Percentiles rank a stretch among this genome's conserved stretches.
Evolutionary conservation across 805 yeast genomes (phyloP).

Genomic region (Candida maris): DNA sequence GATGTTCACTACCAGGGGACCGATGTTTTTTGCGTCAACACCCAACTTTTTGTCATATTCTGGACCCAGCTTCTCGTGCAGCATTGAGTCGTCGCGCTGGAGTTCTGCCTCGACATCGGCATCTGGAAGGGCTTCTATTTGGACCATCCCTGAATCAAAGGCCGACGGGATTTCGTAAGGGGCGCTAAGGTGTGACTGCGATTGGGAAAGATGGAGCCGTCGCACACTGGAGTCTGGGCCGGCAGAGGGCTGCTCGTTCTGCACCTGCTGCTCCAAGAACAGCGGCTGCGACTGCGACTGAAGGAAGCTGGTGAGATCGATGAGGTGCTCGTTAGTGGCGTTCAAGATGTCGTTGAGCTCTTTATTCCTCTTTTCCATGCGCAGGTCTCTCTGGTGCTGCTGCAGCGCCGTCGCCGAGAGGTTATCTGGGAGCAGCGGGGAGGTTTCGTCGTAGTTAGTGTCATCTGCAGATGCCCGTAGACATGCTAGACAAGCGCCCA

Average conservation of each 20-base stretch:
- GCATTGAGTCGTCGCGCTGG: constrained; percentile 9
- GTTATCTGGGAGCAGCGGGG: constrained; percentile 25
- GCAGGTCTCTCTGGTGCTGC: constrained; percentile 24
- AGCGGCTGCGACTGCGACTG: constrained; percentile 16
- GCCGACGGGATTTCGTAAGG: constrained; percentile 8
- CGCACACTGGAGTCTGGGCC: too few relatives aligned
- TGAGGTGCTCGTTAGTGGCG: constrained; percentile 32
- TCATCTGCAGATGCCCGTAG: constrained; percentile 19
- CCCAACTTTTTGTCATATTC: constrained; percentile 6
- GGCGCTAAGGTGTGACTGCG: constrained; percentile 7
- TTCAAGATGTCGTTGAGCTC: constrained; percentile 31
- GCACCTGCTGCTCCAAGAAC: constrained; percentile 3
- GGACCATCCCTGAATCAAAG: constrained; percentile 12
- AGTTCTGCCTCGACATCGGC: constrained; percentile 8
- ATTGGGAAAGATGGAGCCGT: constrained; percentile 12
- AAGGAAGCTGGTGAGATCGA: constrained; percentile 26
- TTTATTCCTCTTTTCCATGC: constrained; percentile 28
- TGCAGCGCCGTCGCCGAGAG: constrained; percentile 16
- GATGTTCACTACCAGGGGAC: constrained; percentile 14
- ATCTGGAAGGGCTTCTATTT: constrained; percentile 15
- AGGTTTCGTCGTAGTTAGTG: constrained; percentile 26
- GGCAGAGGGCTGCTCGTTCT: too few relatives aligned
- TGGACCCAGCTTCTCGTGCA: constrained; percentile 8
- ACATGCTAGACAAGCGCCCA: constrained; percentile 36
- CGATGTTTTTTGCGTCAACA: constrained; percentile 10